Evolutionary conservation across 768 basidiomycete genomes (phyloP).

Genomic region (Tylopilus rubrobrunneus): DNA sequence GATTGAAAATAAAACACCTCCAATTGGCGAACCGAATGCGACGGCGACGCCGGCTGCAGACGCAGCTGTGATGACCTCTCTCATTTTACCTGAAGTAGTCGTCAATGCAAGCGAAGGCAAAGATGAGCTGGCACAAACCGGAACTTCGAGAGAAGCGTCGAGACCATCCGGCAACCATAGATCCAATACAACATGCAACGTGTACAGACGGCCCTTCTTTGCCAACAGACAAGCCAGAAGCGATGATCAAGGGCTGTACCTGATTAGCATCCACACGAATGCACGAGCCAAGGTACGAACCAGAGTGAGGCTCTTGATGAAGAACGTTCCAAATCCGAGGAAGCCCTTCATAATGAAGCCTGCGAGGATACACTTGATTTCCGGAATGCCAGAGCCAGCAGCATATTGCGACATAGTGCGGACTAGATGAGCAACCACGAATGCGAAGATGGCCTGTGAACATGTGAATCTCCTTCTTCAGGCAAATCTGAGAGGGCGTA

Average conservation of each 20-base stretch:
- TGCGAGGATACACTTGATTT: constrained; percentile 96
- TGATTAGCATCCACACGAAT: constrained; percentile 12
- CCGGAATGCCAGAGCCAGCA: constrained; percentile 96
- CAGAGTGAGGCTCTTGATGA: constrained; percentile 91
- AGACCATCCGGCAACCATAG: constrained; percentile 83
- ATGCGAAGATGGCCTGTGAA: constrained; percentile 71
- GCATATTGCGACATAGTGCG: constrained; percentile 88
- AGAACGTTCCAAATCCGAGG: constrained; percentile 83
- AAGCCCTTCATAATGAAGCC: constrained; percentile 98
- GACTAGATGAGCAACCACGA: constrained; percentile 86
- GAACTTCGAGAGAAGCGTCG: constrained; percentile 81
- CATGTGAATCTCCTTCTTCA: constrained; percentile 1
- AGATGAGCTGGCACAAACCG: constrained; percentile 45
- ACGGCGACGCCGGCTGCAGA: constrained; percentile 98
- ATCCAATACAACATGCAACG: constrained; percentile 92
- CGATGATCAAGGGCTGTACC: constrained; percentile 87
- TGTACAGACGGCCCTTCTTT: constrained; percentile 99
- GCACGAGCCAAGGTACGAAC: constrained; percentile 43
- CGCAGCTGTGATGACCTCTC: constrained; percentile 91
- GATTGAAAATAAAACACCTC: constrained; percentile 95
- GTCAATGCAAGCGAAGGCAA: constrained; percentile 14
- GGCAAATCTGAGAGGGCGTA: constrained; percentile 38
- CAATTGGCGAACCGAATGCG: constrained; percentile 97
- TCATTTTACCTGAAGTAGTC: constrained; percentile 56
- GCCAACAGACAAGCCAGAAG: constrained; percentile 93